These are phyloP conservation scores for Cornus suecica DNA, from an alignment of 148 eudicot species.

Conservation along the genomic window DNA sequence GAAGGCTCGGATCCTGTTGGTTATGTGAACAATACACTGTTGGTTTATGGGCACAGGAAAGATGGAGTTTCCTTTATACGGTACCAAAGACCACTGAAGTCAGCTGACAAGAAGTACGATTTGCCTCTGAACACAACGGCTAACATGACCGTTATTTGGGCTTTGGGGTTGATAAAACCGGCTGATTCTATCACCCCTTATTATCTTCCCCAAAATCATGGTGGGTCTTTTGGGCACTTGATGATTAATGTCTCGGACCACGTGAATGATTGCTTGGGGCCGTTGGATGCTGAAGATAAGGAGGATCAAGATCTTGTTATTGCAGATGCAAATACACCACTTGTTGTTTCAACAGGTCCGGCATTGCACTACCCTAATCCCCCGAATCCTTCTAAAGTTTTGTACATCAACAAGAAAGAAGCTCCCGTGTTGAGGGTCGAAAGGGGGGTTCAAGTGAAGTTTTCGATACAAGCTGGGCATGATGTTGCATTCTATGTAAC, in stretches of 20 bases:
- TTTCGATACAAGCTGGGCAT: slow-evolving; percentile 95
- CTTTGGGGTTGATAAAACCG: slow-evolving; percentile 75
- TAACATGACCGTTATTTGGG: slow-evolving; percentile 81
- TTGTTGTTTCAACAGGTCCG: slow-evolving; percentile 74
- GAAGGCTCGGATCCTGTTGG: slow-evolving; percentile 30
- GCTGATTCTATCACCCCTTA: slow-evolving; percentile 74
- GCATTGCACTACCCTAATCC: slow-evolving; percentile 81
- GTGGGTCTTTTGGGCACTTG: slow-evolving; percentile 59
- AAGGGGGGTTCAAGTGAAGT: slow-evolving; percentile 87
- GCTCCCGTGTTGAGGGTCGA: slow-evolving; percentile 84
- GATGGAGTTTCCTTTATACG: slow-evolving; percentile 82
- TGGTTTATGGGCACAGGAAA: slow-evolving; percentile 81
- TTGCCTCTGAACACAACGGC: slow-evolving; percentile 42
- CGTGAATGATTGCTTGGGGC: slow-evolving; percentile 77
- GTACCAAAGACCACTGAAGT: slow-evolving; percentile 52
- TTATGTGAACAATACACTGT: slow-evolving; percentile 52
- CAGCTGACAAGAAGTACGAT: slow-evolving; percentile 68
- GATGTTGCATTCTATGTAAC: slow-evolving; percentile 88
- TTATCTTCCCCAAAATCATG: slow-evolving; percentile 85
- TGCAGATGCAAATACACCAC: slow-evolving; percentile 72
- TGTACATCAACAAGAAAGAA: slow-evolving; percentile 89
- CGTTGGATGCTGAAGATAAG: slow-evolving; percentile 84
- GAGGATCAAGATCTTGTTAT: slow-evolving; percentile 85
- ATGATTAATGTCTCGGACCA: slow-evolving; percentile 62
- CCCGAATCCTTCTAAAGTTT: slow-evolving; percentile 81